Percentiles rank a stretch among this genome's conserved stretches.
Evolutionary conservation across 108 stramenopile species (phyloP).

Genomic region (Cylindrotheca fusiformis): DNA sequence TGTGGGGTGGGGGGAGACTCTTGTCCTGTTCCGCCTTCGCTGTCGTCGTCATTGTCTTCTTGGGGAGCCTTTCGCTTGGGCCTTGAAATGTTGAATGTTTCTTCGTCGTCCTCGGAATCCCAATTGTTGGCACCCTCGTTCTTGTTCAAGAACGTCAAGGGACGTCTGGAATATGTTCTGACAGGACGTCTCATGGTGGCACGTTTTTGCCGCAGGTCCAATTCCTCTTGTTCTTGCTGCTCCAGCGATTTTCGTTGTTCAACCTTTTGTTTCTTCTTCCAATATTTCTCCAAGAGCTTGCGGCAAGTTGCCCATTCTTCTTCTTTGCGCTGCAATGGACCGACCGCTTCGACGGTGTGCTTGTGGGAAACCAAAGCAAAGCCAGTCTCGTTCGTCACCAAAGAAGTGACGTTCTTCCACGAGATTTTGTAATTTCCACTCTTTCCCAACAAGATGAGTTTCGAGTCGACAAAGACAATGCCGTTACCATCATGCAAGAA

Average conservation of each 20-base stretch:
- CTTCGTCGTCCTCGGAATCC: slow-evolving; percentile 11
- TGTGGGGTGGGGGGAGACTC: too few species aligned
- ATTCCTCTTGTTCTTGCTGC: neutral
- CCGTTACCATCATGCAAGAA: too few species aligned
- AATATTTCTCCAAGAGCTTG: slow-evolving; percentile 1
- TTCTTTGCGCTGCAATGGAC: neutral
- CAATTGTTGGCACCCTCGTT: slow-evolving; percentile 13
- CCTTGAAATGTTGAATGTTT: neutral
- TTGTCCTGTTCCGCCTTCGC: too few species aligned
- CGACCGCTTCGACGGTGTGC: neutral
- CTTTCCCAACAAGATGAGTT: slow-evolving; percentile 26
- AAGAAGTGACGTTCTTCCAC: slow-evolving; percentile 19
- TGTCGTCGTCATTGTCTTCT: slow-evolving; percentile 2
- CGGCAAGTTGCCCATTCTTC: neutral
- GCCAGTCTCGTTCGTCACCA: neutral
- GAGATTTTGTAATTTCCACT: slow-evolving; percentile 21
- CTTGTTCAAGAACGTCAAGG: neutral
- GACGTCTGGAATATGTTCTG: neutral
- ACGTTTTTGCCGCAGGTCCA: neutral
- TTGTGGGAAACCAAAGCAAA: slow-evolving; percentile 3
- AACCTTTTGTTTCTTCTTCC: slow-evolving; percentile 6
- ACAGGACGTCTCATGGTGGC: neutral
- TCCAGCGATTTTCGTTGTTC: neutral
- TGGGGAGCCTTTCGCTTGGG: neutral
- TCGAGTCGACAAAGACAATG: slow-evolving; percentile 8